A percentile compares a stretch with the other conserved stretches of the same genome.
Conservation (phyloP, 129 eudicot species). For the Smallanthus sonchifolius region DNA sequence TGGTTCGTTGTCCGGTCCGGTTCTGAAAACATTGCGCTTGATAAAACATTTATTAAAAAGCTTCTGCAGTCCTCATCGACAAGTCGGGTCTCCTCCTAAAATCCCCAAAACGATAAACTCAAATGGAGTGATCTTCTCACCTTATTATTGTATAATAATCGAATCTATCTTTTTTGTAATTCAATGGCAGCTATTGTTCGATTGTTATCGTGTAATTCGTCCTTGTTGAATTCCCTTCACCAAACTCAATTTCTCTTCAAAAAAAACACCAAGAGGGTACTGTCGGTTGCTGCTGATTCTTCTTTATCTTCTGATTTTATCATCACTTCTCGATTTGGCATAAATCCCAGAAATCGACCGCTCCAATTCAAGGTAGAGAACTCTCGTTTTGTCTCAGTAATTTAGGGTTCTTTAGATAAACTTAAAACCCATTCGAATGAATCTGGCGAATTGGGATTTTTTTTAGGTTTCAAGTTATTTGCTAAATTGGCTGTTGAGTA, state of each 20-base stretch:
- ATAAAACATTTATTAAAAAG: too few species aligned
- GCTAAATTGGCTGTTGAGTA: not conserved
- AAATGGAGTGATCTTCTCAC: constrained; percentile 8
- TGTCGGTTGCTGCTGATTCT: constrained; percentile 34
- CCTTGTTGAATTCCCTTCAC: constrained; percentile 50
- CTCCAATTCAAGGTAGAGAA: constrained; percentile 50
- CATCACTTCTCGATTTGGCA: constrained; percentile 30
- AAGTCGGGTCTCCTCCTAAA: constrained; percentile 6
- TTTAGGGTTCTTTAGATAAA: constrained; percentile 4
- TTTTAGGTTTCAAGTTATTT: not conserved
- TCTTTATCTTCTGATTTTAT: constrained; percentile 32
- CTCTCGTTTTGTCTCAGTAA: not conserved
- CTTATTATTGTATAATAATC: not conserved
- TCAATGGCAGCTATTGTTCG: constrained; percentile 68
- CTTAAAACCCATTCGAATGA: constrained; percentile 1
- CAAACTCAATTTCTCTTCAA: constrained; percentile 23
- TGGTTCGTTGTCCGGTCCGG: too few species aligned
- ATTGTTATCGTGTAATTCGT: constrained; percentile 49
- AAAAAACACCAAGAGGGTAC: constrained; percentile 26
- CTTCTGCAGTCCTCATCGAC: not conserved
- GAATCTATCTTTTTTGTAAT: not conserved
- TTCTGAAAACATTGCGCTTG: too few species aligned
- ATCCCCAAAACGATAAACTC: not conserved
- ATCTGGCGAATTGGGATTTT: constrained; percentile 10
- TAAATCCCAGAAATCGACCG: constrained; percentile 39